These are phyloP conservation scores for Calonectria crousiana DNA, from an alignment of 2,329 filamentous ascomycete genomes.

Conservation along the genomic window DNA sequence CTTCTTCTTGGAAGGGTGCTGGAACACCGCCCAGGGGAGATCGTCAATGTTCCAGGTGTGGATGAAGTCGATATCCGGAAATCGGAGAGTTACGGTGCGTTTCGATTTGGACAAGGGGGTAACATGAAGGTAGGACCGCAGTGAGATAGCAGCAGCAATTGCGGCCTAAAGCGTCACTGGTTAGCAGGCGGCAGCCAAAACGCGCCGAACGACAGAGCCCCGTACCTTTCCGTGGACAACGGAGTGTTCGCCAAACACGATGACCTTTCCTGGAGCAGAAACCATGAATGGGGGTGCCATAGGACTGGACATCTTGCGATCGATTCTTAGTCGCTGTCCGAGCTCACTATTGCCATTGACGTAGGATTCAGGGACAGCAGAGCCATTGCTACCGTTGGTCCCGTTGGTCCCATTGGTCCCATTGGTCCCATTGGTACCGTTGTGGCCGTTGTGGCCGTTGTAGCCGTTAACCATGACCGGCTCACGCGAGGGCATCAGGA, in stretches of 20 bases:
- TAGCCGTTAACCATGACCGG: constrained; percentile 40
- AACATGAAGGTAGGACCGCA: constrained; percentile 96
- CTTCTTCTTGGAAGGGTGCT: constrained; percentile 87
- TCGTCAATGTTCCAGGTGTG: constrained; percentile 96
- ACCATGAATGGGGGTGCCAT: constrained; percentile 96
- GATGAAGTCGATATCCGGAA: constrained; percentile 89
- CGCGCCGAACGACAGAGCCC: neutral
- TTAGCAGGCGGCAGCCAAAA: constrained; percentile 31
- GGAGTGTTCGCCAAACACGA: constrained; percentile 97
- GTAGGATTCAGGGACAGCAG: constrained; percentile 44
- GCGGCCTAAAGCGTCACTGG: constrained; percentile 70
- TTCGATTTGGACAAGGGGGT: constrained; percentile 93
- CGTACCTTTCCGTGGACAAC: constrained; percentile 94
- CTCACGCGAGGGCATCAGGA: constrained; percentile 37
- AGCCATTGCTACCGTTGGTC: constrained; percentile 31
- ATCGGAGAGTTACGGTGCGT: constrained; percentile 87
- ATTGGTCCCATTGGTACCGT: constrained; percentile 25
- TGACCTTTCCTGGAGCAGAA: constrained; percentile 97
- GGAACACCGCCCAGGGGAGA: constrained; percentile 88
- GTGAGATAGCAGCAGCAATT: constrained; percentile 93
- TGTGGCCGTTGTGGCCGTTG: constrained; percentile 36
- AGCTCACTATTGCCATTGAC: constrained; percentile 52
- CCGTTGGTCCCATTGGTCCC: constrained; percentile 5
- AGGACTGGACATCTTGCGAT: constrained; percentile 71
- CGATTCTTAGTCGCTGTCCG: constrained; percentile 53